A percentile compares a stretch with the other conserved stretches of the same genome.
Evolutionary conservation across 768 basidiomycete genomes (phyloP).

Genomic region (Psilocybe cubensis): DNA sequence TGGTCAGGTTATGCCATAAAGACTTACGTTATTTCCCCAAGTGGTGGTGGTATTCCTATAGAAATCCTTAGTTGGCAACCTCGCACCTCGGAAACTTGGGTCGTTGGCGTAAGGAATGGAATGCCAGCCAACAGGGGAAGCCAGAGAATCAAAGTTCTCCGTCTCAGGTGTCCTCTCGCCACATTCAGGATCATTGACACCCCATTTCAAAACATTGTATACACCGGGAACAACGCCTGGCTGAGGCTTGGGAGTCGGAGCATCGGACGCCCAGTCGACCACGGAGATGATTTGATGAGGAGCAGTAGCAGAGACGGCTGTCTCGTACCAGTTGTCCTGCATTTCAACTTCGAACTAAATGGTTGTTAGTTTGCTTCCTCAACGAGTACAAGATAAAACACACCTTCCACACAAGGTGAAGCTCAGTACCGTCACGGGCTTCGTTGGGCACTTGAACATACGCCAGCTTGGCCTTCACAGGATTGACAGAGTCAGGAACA

Average conservation of each 20-base stretch:
- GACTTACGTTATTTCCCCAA: slow-evolving; percentile 79
- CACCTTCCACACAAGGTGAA: slow-evolving; percentile 85
- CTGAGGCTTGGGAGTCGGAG: slow-evolving; percentile 40
- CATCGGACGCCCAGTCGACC: slow-evolving; percentile 94
- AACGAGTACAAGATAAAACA: slow-evolving; percentile 16
- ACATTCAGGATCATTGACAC: slow-evolving; percentile 81
- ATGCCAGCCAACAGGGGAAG: slow-evolving; percentile 94
- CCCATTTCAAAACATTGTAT: slow-evolving; percentile 81
- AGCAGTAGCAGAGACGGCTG: slow-evolving; percentile 72
- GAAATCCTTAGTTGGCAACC: slow-evolving; percentile 31
- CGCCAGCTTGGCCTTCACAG: slow-evolving; percentile 79
- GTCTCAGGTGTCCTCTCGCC: slow-evolving; percentile 62
- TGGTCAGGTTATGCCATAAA: neutral
- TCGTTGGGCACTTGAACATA: slow-evolving; percentile 82
- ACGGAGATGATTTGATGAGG: slow-evolving; percentile 86
- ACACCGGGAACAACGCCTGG: slow-evolving; percentile 37
- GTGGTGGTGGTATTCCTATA: slow-evolving; percentile 79
- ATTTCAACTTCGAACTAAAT: slow-evolving; percentile 87
- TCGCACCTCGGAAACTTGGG: slow-evolving; percentile 46
- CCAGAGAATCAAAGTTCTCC: slow-evolving; percentile 75
- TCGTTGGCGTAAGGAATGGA: slow-evolving; percentile 73
- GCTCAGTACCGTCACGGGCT: slow-evolving; percentile 54
- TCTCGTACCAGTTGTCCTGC: slow-evolving; percentile 96
- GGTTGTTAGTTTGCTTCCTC: slow-evolving; percentile 10
- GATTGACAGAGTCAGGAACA: slow-evolving; percentile 78